Evolutionary conservation across 164 flowering plant species (phyloP), one percentile per base, ranked within the genome.

Genomic region (Cinnamomum micranthum): DNA sequence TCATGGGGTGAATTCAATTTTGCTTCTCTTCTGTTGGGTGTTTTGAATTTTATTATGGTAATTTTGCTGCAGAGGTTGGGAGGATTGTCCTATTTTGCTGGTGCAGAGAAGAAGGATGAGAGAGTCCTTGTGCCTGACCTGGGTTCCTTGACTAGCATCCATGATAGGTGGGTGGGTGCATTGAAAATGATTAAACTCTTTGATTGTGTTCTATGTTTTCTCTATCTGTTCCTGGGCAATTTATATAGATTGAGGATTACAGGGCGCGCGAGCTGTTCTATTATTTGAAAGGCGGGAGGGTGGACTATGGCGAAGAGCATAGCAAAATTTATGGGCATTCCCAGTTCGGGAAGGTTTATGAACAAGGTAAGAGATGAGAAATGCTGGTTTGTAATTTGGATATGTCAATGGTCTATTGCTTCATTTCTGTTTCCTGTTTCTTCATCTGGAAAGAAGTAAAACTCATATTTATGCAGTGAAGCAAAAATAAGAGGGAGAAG

Each of bases 61-160:
- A 13, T 51, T 51, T 77, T 65, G 60, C 59, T 84, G 67, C 77
- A 95, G 99, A 90, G 87, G 79, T 80, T 95, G 74, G 98, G 98
- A 65, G 97, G 97, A 3, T 80, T 95, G 73, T 95, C 99, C 0
- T 95, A 95, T 81, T 95, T 95, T 70, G 98, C 87, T 0, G 99
- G 99, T 33, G 99, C 98, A 1, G 99, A 95, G 93, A 95, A 90
- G 91, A 95, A 92, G 77, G 97, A 95, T 71, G 97, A 92, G 70
- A 81, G 90, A 81, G 98, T 93, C 78, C 85, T 95, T 0, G 99
- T 95, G 65, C 99, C 99, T 51, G 99, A 95, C 87, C 87, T 95
- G 82, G 99, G 99, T 22, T 93, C 99, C n/a, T 80, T 95, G 71
- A 92, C 99, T 6, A 95, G 99, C 85, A 78, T 93, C 73, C 86